Evolutionary conservation across 2,329 filamentous ascomycete species (phyloP).

Genomic region (Fusarium sp.): DNA sequence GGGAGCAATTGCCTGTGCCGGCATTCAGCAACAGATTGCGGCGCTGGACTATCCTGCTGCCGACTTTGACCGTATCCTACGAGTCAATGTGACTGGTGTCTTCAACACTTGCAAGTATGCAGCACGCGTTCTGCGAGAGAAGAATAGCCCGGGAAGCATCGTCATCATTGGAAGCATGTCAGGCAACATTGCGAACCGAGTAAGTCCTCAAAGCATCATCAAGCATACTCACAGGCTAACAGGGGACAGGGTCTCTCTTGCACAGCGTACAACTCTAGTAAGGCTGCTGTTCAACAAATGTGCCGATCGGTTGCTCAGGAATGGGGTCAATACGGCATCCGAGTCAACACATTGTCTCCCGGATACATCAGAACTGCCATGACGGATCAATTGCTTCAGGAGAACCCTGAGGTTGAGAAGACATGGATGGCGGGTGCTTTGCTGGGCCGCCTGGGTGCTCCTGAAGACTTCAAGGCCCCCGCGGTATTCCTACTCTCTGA

Average conservation of each 20-base stretch:
- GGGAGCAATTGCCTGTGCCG: constrained; percentile 57
- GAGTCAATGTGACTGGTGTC: constrained; percentile 75
- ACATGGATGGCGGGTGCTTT: constrained; percentile 64
- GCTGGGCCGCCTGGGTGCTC: constrained; percentile 61
- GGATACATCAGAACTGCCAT: constrained; percentile 63
- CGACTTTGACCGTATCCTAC: constrained; percentile 74
- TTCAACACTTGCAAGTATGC: constrained; percentile 76
- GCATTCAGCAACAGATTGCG: constrained; percentile 58
- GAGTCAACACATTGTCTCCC: constrained; percentile 73
- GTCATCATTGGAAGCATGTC: constrained; percentile 62
- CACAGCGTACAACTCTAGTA: constrained; percentile 70
- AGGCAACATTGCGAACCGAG: constrained; percentile 60
- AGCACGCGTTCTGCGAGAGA: constrained; percentile 63
- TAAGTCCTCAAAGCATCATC: constrained; percentile 41
- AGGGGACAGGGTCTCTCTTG: constrained; percentile 64
- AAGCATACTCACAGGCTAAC: not conserved
- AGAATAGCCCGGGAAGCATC: constrained; percentile 55
- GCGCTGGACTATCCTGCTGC: constrained; percentile 59
- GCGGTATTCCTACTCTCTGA: constrained; percentile 66
- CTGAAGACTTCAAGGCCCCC: constrained; percentile 67
- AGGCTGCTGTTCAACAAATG: constrained; percentile 69
- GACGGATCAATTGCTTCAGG: constrained; percentile 55
- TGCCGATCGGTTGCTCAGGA: constrained; percentile 68
- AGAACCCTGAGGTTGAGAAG: constrained; percentile 60
- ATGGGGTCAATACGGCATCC: constrained; percentile 70